Evolutionary conservation across 208 protist species (phyloP).

Genomic region (Trypanosoma conorhini): DNA sequence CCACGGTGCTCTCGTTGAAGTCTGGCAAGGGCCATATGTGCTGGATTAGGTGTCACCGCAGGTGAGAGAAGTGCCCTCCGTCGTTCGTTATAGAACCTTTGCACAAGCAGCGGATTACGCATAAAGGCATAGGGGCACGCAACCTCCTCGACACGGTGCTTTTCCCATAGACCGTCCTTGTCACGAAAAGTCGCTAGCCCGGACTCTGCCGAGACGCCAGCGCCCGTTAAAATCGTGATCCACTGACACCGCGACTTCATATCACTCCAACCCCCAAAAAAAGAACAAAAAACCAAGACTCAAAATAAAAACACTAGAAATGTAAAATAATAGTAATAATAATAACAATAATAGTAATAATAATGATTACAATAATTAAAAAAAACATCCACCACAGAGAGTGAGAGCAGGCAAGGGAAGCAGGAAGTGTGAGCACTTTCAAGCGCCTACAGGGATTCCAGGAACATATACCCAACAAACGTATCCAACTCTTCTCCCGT

Average conservation of each 20-base stretch:
- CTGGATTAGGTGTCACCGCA: constrained; percentile 50
- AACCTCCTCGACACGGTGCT: constrained; percentile 75
- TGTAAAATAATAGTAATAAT: background rate
- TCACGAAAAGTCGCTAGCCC: constrained; percentile 66
- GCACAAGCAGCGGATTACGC: constrained; percentile 47
- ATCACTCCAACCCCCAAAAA: background rate
- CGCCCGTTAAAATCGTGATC: constrained; percentile 73
- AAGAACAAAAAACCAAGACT: constrained; percentile 1
- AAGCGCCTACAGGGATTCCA: background rate
- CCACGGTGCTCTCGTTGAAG: constrained; percentile 45
- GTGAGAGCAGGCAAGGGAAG: background rate
- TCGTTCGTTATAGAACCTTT: constrained; percentile 71
- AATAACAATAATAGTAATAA: background rate
- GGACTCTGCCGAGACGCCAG: constrained; percentile 76
- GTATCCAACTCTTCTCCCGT: background rate
- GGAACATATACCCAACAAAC: background rate
- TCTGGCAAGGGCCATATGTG: constrained; percentile 49
- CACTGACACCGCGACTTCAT: constrained; percentile 14
- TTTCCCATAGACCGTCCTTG: constrained; percentile 66
- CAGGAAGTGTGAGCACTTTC: background rate
- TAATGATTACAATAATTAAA: too few relatives aligned
- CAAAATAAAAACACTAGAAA: background rate
- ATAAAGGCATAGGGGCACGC: constrained; percentile 54
- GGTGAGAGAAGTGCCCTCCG: constrained; percentile 34
- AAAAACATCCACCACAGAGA: constrained; percentile 10